phyloP scores from a whole-genome alignment of 208 protist species.

The Acanthamoeba royreba region DNA sequence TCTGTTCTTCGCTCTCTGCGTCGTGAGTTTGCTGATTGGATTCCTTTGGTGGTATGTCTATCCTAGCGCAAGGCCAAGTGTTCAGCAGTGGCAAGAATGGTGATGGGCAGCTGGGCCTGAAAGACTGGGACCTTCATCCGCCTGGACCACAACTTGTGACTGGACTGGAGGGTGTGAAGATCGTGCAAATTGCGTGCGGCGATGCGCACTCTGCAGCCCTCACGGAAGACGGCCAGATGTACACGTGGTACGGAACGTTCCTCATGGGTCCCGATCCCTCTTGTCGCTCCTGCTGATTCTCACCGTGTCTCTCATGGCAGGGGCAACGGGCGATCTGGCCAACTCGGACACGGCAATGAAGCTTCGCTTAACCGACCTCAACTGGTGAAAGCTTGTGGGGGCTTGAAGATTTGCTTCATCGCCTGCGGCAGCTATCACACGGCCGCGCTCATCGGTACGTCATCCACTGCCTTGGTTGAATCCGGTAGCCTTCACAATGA shows the following conservation, averaged over 20 bases:
- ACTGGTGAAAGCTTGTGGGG: background rate
- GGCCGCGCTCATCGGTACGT: background rate
- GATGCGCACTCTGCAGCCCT: background rate
- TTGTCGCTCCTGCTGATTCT: background rate
- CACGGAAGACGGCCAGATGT: background rate
- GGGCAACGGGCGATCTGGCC: background rate
- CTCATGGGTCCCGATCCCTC: background rate
- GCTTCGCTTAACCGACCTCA: background rate
- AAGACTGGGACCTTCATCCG: background rate
- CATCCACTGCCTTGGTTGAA: background rate
- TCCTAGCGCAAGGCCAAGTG: background rate
- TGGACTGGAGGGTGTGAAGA: background rate
- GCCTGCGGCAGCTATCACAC: background rate
- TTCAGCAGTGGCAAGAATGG: background rate
- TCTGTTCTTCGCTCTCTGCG: background rate
- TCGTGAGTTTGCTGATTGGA: background rate
- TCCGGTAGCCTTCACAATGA: background rate
- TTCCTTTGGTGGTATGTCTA: background rate
- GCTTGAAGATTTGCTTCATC: background rate
- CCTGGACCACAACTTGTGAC: background rate
- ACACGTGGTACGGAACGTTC: background rate
- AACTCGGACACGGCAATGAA: background rate
- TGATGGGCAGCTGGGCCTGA: background rate
- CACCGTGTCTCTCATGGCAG: background rate
- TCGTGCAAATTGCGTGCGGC: background rate